Evolutionary conservation across 2,329 filamentous ascomycete genomes (phyloP).

Genomic region (Neonectria neomacrospora): DNA sequence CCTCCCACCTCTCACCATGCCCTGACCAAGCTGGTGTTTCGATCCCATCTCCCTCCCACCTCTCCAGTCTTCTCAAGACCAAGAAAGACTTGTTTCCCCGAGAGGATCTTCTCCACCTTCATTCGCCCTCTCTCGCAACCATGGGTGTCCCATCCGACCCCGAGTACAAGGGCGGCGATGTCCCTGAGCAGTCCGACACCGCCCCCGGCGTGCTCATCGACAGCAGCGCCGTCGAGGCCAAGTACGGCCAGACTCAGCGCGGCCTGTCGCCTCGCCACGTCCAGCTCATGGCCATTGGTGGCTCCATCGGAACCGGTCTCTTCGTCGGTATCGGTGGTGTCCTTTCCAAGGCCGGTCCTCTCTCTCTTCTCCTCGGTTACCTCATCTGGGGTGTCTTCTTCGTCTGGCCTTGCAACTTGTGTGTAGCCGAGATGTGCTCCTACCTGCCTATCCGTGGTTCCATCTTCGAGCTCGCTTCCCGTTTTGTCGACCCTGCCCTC

Average conservation of each 20-base stretch:
- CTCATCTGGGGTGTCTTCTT: conserved; percentile 57
- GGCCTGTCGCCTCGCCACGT: conserved; percentile 55
- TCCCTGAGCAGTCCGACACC: conserved; percentile 41
- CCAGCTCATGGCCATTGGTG: conserved; percentile 62
- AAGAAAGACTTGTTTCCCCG: conserved; percentile 11
- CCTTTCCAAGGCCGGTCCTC: conserved; percentile 54
- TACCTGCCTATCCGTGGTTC: conserved; percentile 65
- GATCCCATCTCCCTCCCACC: conserved; percentile 31
- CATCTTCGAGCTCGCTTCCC: conserved; percentile 64
- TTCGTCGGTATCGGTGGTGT: conserved; percentile 59
- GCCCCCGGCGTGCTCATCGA: conserved; percentile 43
- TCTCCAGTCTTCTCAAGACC: conserved; percentile 4
- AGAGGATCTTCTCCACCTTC: conserved; percentile 9
- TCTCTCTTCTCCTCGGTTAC: conserved; percentile 58
- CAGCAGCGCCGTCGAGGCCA: conserved; percentile 37
- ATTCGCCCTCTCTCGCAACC: conserved; percentile 19
- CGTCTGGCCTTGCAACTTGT: conserved; percentile 58
- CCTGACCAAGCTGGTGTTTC: conserved; percentile 38
- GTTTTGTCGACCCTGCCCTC: conserved; percentile 67
- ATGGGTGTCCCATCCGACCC: conserved; percentile 42
- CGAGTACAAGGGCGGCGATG: conserved; percentile 42
- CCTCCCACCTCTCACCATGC: conserved; percentile 12
- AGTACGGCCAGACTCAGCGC: conserved; percentile 49
- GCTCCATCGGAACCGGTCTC: conserved; percentile 58
- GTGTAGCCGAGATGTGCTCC: conserved; percentile 67